Evolutionary conservation across 225 moss, liverwort and hornwort species (phyloP), one percentile per base, ranked within the genome.

Genomic region (Ulota crispa): DNA sequence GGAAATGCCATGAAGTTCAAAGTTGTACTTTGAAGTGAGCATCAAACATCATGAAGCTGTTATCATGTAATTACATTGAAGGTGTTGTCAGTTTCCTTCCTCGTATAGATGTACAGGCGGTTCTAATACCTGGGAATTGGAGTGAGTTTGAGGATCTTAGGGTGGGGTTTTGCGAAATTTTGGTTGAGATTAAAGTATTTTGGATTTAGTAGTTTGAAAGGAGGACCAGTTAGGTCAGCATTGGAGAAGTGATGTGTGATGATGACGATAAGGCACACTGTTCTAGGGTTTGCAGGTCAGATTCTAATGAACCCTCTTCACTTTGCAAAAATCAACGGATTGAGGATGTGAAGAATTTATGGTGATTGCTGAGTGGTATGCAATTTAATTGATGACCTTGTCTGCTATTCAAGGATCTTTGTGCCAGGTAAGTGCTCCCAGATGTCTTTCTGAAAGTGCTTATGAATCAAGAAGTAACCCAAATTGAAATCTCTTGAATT

Each of bases 1-100:
- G 79, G 71, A 75, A 53, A 83, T 88, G 86, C 88, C 52, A 70
- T 88, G 88, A 88, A 81, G 86, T 86, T 52, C 83, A 12, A 86
- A 78, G 36, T 83, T 52, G 37, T 24, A 41, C 69, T 86, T 86
- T 65, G 83, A 78, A 88, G 78, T 73, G 88, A 86, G 88, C 83
- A 41, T 67, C 30, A 41, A 27, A 67, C 76, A 85, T 71, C 60
- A 64, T 37, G 64, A 72, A 75, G 31, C 59, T 80, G 60, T 66
- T 31, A 70, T 53, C 61, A 39, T 23, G 41, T 27, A 59, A 24
- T 42, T 61, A 14, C 65, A 32, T 21, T 61, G 12, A 37, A 60
- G 63, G 47, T 41, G 62, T 63, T 75, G 52, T 41, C 50, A 64
- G 47, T 64, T 78, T 39, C 1, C 75, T 69, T 26, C 39, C 13